Percentiles rank a stretch among this genome's conserved stretches.
These are phyloP conservation scores for Aspergillus egyptiacus DNA, from an alignment of 495 filamentous ascomycete species.

Conservation along the genomic window DNA sequence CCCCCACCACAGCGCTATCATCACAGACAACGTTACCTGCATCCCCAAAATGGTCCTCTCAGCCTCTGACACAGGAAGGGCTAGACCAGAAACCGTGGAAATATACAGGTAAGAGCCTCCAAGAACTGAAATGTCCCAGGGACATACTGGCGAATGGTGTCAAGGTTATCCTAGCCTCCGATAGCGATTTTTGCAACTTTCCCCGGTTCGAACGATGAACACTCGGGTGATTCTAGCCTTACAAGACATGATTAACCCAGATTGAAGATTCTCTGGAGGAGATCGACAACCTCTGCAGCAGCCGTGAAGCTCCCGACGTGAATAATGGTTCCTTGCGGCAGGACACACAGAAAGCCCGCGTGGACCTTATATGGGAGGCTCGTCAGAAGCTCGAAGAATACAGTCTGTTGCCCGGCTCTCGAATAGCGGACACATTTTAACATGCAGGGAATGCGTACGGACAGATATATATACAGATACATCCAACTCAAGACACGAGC, in stretches of 20 bases:
- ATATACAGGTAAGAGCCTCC: neutral
- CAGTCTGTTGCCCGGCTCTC: neutral
- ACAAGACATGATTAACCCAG: neutral
- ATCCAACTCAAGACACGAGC: neutral
- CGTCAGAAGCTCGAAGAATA: neutral
- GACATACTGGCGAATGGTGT: neutral
- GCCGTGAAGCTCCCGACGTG: neutral
- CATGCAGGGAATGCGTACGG: neutral
- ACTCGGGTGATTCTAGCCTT: neutral
- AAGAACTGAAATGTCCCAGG: neutral
- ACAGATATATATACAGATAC: neutral
- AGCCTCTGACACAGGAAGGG: neutral
- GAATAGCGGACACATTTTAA: too few species aligned
- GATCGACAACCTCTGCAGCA: neutral
- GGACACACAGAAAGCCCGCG: neutral
- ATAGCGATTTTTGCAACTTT: neutral
- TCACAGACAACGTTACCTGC: too few species aligned
- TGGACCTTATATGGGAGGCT: neutral
- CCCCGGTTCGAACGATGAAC: neutral
- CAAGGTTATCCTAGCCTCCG: neutral
- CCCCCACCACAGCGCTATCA: too few species aligned
- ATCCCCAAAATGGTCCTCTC: neutral
- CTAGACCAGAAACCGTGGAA: neutral
- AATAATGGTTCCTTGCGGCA: constrained; percentile 1
- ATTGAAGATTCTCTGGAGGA: neutral